Percentiles rank a stretch among this genome's conserved stretches.
phyloP scores from a whole-genome alignment of 2,329 filamentous ascomycete genomes.

The Cercospora berteroae region DNA sequence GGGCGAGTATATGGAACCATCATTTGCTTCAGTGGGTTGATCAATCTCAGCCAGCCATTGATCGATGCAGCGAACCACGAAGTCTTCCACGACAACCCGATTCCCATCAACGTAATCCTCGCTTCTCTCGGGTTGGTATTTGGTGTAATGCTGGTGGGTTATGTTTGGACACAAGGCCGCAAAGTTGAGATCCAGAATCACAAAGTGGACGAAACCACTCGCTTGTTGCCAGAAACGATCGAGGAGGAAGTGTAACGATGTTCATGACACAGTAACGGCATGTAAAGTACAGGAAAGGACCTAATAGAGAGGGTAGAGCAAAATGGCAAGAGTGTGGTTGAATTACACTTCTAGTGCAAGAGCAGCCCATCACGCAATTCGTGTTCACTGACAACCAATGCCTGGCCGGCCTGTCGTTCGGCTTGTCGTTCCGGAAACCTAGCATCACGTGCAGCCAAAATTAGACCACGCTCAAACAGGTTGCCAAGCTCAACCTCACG shows the following conservation, averaged over 20 bases:
- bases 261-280: not conserved
- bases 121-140: conserved; percentile 61
- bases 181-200: conserved; percentile 15
- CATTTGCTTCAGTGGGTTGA: conserved; percentile 76
- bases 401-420: not conserved
- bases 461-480: not conserved
- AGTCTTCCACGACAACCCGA: conserved; percentile 67
- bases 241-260: conserved; percentile 37
- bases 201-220: conserved; percentile 19
- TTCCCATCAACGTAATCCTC: conserved; percentile 72
- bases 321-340: not conserved
- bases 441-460: not conserved
- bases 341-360: not conserved
- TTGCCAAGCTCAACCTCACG: not conserved
- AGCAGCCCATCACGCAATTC: conserved; percentile 1
- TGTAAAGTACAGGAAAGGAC: not conserved
- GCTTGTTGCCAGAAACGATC: conserved; percentile 19
- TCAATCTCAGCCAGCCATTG: conserved; percentile 79
- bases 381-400: not conserved
- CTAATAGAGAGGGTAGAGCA: not conserved
- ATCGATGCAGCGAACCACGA: conserved; percentile 76
- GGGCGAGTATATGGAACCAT: conserved; percentile 88
- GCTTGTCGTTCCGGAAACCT: not conserved
- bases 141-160: conserved; percentile 65
- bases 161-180: conserved; percentile 49